Percentiles rank a stretch among this genome's conserved stretches.
These are phyloP conservation scores for Picochlorum sp. DNA, from an alignment of 139 green algal genomes.

Conservation along the genomic window DNA sequence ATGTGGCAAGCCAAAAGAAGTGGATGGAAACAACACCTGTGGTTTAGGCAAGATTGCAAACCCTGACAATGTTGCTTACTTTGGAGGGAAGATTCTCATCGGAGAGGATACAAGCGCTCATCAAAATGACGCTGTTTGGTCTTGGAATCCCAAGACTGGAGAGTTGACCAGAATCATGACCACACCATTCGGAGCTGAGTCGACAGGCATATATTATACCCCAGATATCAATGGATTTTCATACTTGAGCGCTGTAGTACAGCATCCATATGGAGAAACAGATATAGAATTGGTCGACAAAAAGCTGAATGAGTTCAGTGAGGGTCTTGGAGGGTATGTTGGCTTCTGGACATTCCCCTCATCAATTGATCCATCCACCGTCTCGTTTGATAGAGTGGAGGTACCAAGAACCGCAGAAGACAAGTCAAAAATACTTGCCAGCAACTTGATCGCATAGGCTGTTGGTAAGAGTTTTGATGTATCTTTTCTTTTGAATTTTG, in stretches of 20 bases:
- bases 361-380: no score
- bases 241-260: constrained; percentile 31
- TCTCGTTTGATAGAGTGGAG: no score
- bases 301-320: neutral
- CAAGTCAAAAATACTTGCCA: no score
- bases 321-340: neutral
- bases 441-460: no score
- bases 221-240: constrained; percentile 25
- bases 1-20: constrained; percentile 13
- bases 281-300: constrained; percentile 4
- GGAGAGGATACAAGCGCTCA: constrained; percentile 31
- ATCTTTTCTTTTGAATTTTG: no score
- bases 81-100: constrained; percentile 19
- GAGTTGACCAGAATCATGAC: constrained; percentile 28
- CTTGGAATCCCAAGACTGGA: constrained; percentile 21
- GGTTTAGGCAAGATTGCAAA: constrained; percentile 11
- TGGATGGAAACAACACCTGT: constrained; percentile 16
- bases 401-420: no score
- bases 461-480: no score
- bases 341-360: no score
- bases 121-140: constrained; percentile 40
- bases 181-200: constrained; percentile 40
- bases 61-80: constrained; percentile 31
- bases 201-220: constrained; percentile 31
- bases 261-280: constrained; percentile 45